phyloP scores from a whole-genome alignment of 1,139 yeast species.

The Pichia sp. region DNA sequence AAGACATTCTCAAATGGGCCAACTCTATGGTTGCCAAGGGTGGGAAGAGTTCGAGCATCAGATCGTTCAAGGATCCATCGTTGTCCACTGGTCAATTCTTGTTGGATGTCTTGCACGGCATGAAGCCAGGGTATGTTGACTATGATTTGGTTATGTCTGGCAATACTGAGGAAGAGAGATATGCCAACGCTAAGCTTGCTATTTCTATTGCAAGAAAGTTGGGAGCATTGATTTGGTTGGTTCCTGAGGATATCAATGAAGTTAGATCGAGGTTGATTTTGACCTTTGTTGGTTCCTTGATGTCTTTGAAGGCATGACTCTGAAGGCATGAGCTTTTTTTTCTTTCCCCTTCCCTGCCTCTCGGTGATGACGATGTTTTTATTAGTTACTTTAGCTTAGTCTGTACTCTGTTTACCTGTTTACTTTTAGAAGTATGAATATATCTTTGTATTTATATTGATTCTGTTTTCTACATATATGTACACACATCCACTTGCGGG shows the following conservation, averaged over 20 bases:
- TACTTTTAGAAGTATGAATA: not conserved
- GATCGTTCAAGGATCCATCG: slow-evolving; percentile 81
- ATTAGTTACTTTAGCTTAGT: not conserved
- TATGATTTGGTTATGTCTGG: slow-evolving; percentile 85
- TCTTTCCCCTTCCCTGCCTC: not conserved
- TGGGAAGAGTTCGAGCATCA: slow-evolving; percentile 63
- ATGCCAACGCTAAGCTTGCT: slow-evolving; percentile 94
- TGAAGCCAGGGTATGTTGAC: slow-evolving; percentile 97
- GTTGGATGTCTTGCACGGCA: slow-evolving; percentile 84
- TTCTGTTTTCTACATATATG: too few species aligned
- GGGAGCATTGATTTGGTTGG: slow-evolving; percentile 97
- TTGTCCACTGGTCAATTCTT: slow-evolving; percentile 75
- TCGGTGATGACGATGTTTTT: not conserved
- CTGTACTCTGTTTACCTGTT: slow-evolving; percentile 1
- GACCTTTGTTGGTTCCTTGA: slow-evolving; percentile 92
- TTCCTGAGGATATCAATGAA: slow-evolving; percentile 98
- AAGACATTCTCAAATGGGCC: slow-evolving; percentile 92
- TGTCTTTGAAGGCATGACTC: slow-evolving; percentile 47
- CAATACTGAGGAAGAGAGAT: slow-evolving; percentile 72
- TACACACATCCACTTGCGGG: not conserved
- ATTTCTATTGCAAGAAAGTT: slow-evolving; percentile 96
- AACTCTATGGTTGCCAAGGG: slow-evolving; percentile 79
- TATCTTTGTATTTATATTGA: too few species aligned
- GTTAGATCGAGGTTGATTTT: slow-evolving; percentile 89
- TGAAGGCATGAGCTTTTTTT: not conserved